Conservation (phyloP, 345 rosid species). For the Salix dunnii region DNA sequence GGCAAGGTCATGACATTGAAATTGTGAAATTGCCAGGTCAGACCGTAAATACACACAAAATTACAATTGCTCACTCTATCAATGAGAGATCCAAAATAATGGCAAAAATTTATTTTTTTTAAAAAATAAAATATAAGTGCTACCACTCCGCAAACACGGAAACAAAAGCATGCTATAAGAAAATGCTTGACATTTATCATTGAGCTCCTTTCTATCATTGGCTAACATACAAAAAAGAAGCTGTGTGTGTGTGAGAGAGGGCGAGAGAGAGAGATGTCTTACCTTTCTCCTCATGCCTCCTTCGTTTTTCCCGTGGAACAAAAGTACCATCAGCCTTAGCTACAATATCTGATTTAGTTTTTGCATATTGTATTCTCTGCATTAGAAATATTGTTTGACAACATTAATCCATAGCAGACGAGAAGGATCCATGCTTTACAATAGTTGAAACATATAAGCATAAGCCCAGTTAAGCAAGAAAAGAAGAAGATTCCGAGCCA, state of each 20-base stretch:
- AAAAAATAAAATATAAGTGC: background rate
- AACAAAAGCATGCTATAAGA: background rate
- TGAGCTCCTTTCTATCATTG: background rate
- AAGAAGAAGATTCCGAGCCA: background rate
- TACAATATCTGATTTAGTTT: conserved; percentile 85
- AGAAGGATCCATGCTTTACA: background rate
- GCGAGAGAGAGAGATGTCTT: background rate
- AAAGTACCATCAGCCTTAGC: conserved; percentile 98
- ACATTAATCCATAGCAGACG: background rate
- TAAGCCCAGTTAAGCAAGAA: background rate
- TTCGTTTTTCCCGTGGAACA: conserved; percentile 91
- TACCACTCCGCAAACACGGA: background rate
- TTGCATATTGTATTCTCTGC: conserved; percentile 92
- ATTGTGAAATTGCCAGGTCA: background rate
- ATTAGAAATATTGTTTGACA: conserved; percentile 1
- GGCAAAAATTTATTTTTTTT: background rate
- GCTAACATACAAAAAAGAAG: background rate
- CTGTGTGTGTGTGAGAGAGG: background rate
- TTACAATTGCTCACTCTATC: background rate
- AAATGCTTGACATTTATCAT: background rate
- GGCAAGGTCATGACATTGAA: background rate
- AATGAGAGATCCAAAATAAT: background rate
- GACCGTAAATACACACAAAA: background rate
- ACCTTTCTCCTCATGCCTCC: conserved; percentile 97
- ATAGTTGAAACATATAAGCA: background rate